These are phyloP conservation scores for Amyloporia xantha DNA, from an alignment of 768 basidiomycete species.

Conservation along the genomic window DNA sequence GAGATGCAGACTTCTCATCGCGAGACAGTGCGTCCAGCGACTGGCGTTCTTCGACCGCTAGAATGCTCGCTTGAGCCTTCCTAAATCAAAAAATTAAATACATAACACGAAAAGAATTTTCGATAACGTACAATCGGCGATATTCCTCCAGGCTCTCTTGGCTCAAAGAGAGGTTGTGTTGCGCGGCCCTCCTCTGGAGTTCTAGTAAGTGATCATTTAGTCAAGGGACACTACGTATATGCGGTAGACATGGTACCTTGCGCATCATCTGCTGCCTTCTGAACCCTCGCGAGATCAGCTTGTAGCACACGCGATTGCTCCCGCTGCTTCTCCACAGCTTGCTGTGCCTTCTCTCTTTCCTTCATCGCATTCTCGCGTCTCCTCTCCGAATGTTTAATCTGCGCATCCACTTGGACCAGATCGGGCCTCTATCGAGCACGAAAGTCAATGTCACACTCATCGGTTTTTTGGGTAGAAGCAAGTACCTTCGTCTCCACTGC, in stretches of 20 bases:
- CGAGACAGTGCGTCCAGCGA: conserved; percentile 72
- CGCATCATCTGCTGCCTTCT: conserved; percentile 66
- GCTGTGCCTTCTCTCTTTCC: conserved; percentile 54
- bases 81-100: conserved; percentile 31
- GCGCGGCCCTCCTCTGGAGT: conserved; percentile 64
- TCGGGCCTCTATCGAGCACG: conserved; percentile 63
- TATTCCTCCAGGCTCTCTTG: conserved; percentile 88
- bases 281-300: conserved; percentile 60
- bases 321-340: conserved; percentile 47
- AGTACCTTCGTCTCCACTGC: conserved; percentile 74
- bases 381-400: conserved; percentile 78
- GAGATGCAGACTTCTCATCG: conserved; percentile 70
- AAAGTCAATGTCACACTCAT: background rate
- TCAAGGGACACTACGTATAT: background rate
- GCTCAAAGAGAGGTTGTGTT: conserved; percentile 70
- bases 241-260: conserved; percentile 43
- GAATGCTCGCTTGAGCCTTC: conserved; percentile 70
- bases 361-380: conserved; percentile 68
- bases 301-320: conserved; percentile 49
- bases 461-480: background rate
- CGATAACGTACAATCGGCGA: conserved; percentile 54
- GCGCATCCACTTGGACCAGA: conserved; percentile 75
- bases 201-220: no score
- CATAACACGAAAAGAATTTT: background rate
- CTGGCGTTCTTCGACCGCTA: conserved; percentile 85